These are phyloP conservation scores for Phoenix roebelenii DNA, from an alignment of 176 grass and related monocot genomes.

Conservation along the genomic window DNA sequence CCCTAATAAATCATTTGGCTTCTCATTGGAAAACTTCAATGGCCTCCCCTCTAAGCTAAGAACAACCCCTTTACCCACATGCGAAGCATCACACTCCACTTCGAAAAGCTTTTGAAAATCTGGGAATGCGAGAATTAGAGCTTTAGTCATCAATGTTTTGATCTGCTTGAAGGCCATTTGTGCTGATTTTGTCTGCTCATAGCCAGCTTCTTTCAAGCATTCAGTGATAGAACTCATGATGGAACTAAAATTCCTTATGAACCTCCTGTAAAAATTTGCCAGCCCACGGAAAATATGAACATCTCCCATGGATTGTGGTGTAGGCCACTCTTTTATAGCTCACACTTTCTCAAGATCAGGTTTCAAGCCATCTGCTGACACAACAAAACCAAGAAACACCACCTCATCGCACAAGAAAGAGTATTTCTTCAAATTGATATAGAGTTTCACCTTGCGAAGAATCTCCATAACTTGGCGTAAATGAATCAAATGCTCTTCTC, in stretches of 20 bases:
- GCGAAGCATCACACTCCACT: background rate
- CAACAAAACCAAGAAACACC: no score
- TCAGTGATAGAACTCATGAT: no score
- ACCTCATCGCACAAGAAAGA: no score
- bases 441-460: background rate
- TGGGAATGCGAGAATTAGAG: background rate
- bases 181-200: no score
- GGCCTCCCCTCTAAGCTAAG: background rate
- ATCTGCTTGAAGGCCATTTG: background rate
- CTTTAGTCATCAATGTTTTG: background rate
- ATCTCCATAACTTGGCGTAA: background rate
- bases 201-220: no score
- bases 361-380: no score
- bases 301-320: no score
- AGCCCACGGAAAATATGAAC: background rate
- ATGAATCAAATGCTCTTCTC: background rate
- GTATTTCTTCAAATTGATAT: no score
- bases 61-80: background rate
- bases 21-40: background rate
- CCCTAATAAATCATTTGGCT: no score
- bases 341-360: no score
- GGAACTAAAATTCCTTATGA: background rate
- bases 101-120: background rate
- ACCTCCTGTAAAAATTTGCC: background rate
- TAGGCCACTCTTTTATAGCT: no score